Evolutionary conservation across 2,329 filamentous ascomycete species (phyloP).

Genomic region (Alternaria tenuissima): DNA sequence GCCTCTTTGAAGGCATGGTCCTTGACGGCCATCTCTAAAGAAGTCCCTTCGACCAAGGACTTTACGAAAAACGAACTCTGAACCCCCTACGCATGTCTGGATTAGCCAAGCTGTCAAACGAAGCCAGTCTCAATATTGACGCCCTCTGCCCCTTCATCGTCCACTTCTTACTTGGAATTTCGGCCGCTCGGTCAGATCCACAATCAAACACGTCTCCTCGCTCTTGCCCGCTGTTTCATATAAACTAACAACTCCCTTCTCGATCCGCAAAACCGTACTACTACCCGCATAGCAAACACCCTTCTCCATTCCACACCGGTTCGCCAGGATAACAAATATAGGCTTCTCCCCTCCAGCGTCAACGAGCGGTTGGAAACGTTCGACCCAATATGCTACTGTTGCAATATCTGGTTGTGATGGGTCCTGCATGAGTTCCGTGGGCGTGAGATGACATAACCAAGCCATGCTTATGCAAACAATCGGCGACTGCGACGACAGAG

Average conservation of each 20-base stretch:
- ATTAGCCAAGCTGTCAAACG: neutral
- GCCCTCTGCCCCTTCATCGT: conserved; percentile 15
- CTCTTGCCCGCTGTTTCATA: conserved; percentile 76
- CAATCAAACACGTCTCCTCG: conserved; percentile 71
- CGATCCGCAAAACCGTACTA: conserved; percentile 73
- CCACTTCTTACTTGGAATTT: conserved; percentile 47
- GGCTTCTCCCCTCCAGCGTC: conserved; percentile 54
- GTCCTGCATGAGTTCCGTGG: conserved; percentile 60
- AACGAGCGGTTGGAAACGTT: conserved; percentile 69
- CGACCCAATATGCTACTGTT: conserved; percentile 78
- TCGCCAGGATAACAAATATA: conserved; percentile 74
- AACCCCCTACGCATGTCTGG: neutral
- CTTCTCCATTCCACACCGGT: conserved; percentile 73
- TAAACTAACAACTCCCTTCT: conserved; percentile 70
- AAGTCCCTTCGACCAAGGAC: neutral
- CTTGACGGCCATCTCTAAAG: neutral
- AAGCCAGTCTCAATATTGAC: neutral
- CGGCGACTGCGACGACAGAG: conserved; percentile 64
- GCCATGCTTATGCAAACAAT: conserved; percentile 79
- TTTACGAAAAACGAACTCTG: neutral
- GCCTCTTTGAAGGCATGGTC: neutral
- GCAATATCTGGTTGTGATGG: conserved; percentile 70
- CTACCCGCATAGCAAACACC: conserved; percentile 76
- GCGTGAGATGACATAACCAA: conserved; percentile 69
- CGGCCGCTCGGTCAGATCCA: conserved; percentile 64